Evolutionary conservation across 768 basidiomycete species (phyloP), one percentile per base, ranked within the genome.

Genomic region (Rhodotorula graminis): DNA sequence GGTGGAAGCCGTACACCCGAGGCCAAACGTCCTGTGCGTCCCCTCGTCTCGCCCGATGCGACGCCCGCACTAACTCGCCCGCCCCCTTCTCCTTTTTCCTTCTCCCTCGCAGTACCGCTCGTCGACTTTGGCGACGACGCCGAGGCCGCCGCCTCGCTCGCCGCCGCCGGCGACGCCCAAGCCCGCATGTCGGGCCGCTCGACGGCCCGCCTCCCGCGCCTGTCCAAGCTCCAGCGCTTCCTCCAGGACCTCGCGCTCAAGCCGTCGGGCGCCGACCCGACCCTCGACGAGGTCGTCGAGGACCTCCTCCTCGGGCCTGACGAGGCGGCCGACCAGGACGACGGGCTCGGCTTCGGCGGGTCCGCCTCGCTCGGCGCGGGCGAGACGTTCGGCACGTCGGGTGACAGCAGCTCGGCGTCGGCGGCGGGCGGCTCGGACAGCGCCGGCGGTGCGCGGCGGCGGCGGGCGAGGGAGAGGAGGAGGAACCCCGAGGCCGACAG

Each of bases 401-500:
- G 44, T 14, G 44, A 46, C 37, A 37, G 37, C 37, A 37, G 9
- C 44, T 5, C 44, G 44, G 44, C 18, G 14, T 5, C 44, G 44
- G 44, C 44, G 11, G 42, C n/a, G 12, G 50, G 63, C 33, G 47
- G 50, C 50, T 37, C 37, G 37, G 50, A 52, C 25, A 23, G 52
- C 37, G 60, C 31, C 18, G 21, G 42, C n/a, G 63, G 29, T 2
- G 23, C 19, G n/a, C 29, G 27, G 53, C n/a, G 52, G 8, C 52
- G 59, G 37, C 40, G 18, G 9, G 50, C 27, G 56, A 9, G 12
- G 44, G 62, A 55, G 42, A 37, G 44, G 16, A 14, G 33, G 61
- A 21, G 61, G 57, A 94, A 93, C 78, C 93, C 94, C 9, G 96
- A 99, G 82, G 85, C 87, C 18, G 92, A 99, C 79, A 93, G 92